phyloP scores from a whole-genome alignment of 257 asterid species.

The Solanum chilense region DNA sequence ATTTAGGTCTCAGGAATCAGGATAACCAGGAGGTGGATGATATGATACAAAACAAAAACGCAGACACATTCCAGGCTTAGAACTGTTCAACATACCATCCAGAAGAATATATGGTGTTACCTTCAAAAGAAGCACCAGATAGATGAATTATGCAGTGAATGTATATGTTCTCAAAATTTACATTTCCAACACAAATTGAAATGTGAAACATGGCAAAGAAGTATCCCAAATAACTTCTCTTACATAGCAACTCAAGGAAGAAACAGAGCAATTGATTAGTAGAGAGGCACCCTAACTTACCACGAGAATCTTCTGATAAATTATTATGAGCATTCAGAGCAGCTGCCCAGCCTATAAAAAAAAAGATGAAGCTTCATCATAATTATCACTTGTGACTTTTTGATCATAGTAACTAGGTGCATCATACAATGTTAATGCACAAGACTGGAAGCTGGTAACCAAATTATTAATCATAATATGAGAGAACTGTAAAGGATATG shows the following conservation, averaged over 20 bases:
- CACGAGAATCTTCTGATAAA: constrained; percentile 69
- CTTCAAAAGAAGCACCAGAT: neutral
- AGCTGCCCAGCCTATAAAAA: constrained; percentile 70
- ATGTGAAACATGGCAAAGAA: neutral
- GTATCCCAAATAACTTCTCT: neutral
- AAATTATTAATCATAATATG: neutral
- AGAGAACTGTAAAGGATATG: neutral
- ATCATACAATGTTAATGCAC: neutral
- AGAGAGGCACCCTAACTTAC: constrained; percentile 31
- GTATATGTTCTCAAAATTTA: neutral
- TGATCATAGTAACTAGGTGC: neutral
- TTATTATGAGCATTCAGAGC: constrained; percentile 54
- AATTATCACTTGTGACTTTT: neutral
- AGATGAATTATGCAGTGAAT: neutral
- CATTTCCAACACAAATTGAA: neutral
- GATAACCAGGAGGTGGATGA: neutral
- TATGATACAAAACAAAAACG: neutral
- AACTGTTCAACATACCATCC: neutral
- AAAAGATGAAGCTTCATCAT: neutral
- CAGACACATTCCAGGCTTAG: neutral
- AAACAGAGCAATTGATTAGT: neutral
- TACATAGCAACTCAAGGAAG: neutral
- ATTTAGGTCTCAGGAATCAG: neutral
- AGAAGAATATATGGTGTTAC: neutral
- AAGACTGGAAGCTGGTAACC: neutral